Percentiles rank a stretch among this genome's conserved stretches.
Conservation (phyloP, 2,329 filamentous ascomycete species). For the Phyllosticta paracitricarpa region DNA sequence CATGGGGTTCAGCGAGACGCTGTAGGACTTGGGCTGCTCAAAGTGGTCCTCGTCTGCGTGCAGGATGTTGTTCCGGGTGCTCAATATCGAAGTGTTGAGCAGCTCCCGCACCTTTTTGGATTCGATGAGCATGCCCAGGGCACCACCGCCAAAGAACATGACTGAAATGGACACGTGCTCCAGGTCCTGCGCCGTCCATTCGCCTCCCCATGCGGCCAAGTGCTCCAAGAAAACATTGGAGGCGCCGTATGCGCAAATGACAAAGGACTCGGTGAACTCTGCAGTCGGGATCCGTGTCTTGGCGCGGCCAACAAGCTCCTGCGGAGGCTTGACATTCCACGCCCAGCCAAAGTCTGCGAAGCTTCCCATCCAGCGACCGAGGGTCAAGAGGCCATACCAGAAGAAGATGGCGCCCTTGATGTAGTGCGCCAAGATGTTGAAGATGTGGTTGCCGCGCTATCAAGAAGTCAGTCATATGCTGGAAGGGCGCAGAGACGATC, state of each 20-base stretch:
- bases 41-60: constrained; percentile 35
- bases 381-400: constrained; percentile 77
- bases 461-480: constrained; percentile 8
- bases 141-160: constrained; percentile 84
- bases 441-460: constrained; percentile 58
- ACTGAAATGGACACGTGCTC: constrained; percentile 90
- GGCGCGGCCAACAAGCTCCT: constrained; percentile 50
- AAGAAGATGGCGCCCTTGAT: constrained; percentile 94
- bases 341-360: constrained; percentile 91
- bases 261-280: constrained; percentile 79
- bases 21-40: constrained; percentile 55
- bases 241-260: constrained; percentile 82
- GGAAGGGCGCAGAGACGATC: not conserved
- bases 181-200: constrained; percentile 69
- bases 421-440: constrained; percentile 83
- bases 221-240: constrained; percentile 93
- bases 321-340: constrained; percentile 72
- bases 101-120: constrained; percentile 55
- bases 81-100: constrained; percentile 44
- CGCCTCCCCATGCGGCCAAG: constrained; percentile 58
- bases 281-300: constrained; percentile 57
- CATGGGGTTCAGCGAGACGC: constrained; percentile 75
- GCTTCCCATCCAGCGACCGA: constrained; percentile 82
- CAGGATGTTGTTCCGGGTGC: constrained; percentile 28
- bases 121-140: constrained; percentile 81